phyloP scores from a whole-genome alignment of 208 protist species.

The Leishmania lainsoni region DNA sequence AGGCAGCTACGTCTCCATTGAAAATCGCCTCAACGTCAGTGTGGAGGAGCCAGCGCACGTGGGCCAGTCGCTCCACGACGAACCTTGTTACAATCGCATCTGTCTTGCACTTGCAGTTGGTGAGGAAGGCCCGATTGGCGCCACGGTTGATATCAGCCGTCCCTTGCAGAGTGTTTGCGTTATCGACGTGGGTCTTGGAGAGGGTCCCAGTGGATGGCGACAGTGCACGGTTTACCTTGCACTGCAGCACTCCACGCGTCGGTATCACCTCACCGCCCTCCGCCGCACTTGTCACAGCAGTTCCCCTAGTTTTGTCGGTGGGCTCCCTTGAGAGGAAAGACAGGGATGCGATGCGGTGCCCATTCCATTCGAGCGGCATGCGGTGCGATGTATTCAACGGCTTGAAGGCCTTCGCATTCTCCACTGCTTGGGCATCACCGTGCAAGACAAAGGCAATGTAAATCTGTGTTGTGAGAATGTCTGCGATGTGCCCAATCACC shows the following conservation, averaged over 20 bases:
- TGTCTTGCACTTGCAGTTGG: slow-evolving; percentile 38
- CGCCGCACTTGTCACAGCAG: not conserved
- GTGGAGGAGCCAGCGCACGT: slow-evolving; percentile 64
- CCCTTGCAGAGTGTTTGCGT: not conserved
- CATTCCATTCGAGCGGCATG: slow-evolving; percentile 40
- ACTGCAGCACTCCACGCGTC: not conserved
- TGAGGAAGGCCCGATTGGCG: slow-evolving; percentile 18
- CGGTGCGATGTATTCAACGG: slow-evolving; percentile 40
- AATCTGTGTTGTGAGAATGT: slow-evolving; percentile 58
- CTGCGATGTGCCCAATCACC: slow-evolving; percentile 53
- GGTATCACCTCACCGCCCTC: not conserved
- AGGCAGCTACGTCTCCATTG: slow-evolving; percentile 62
- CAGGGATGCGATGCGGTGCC: slow-evolving; percentile 14
- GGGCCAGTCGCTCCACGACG: slow-evolving; percentile 47
- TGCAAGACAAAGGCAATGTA: slow-evolving; percentile 61
- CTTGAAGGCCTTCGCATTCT: slow-evolving; percentile 18
- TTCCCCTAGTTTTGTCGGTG: not conserved
- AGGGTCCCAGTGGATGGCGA: not conserved
- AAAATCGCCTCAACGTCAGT: slow-evolving; percentile 71
- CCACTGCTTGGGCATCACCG: slow-evolving; percentile 41
- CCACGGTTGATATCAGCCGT: not conserved
- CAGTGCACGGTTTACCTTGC: not conserved
- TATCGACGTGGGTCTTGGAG: not conserved
- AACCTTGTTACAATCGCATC: slow-evolving; percentile 59
- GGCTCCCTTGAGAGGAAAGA: slow-evolving; percentile 16